Conservation (phyloP, 108 stramenopile genomes). For the Conticribra weissflogii region DNA sequence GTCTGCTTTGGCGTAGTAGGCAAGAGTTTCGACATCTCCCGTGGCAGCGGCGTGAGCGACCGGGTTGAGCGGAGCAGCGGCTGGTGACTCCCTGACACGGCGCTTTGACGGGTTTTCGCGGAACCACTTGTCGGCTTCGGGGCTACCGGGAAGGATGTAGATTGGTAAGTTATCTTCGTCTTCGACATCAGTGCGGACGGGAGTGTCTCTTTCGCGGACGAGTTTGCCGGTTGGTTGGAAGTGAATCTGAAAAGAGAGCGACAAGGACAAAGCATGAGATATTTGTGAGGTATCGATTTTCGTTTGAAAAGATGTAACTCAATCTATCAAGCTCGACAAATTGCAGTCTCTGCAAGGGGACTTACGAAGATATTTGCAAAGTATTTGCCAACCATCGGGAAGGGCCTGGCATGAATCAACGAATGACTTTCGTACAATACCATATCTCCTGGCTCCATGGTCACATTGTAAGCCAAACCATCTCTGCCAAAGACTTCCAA, state of each 20-base stretch:
- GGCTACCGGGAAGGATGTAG: constrained; percentile 41
- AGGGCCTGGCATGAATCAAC: constrained; percentile 83
- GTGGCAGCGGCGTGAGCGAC: constrained; percentile 39
- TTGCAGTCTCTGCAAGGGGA: too few relatives aligned
- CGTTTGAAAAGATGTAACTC: too few relatives aligned
- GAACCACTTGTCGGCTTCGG: constrained; percentile 29
- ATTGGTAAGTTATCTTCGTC: constrained; percentile 39
- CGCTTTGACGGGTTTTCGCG: constrained; percentile 10
- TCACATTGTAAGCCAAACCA: constrained; percentile 80
- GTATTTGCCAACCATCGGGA: constrained; percentile 83
- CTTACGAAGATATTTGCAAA: constrained; percentile 86
- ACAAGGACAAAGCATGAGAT: constrained; percentile 18
- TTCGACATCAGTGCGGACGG: constrained; percentile 33
- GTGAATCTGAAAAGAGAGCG: constrained; percentile 30
- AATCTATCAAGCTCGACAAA: too few relatives aligned
- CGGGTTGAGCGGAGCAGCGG: constrained; percentile 41
- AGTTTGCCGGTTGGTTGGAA: constrained; percentile 50
- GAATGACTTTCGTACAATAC: constrained; percentile 71
- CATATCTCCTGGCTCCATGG: constrained; percentile 80
- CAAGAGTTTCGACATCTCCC: constrained; percentile 37
- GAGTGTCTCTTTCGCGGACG: constrained; percentile 29
- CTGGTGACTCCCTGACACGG: constrained; percentile 32
- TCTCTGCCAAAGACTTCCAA: constrained; percentile 89
- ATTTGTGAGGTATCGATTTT: constrained; percentile 40
- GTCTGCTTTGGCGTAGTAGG: constrained; percentile 22